These are phyloP conservation scores for Cinchona pubescens DNA, from an alignment of 257 asterid species.

Conservation along the genomic window DNA sequence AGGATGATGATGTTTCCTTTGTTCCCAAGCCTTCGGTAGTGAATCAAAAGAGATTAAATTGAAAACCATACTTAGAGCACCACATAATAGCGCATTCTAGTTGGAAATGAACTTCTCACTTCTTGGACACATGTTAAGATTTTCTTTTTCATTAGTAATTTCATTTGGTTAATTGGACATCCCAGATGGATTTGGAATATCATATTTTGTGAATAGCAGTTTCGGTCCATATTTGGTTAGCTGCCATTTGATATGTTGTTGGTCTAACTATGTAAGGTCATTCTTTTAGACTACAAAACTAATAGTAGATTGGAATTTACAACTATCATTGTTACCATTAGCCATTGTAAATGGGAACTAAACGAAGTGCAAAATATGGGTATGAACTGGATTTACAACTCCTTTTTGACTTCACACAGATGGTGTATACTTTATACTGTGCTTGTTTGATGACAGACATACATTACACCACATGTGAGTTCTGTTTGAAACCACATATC, in stretches of 20 bases:
- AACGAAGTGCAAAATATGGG: not conserved
- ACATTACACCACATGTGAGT: not conserved
- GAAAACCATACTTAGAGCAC: not conserved
- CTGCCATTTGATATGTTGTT: not conserved
- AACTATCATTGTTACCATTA: not conserved
- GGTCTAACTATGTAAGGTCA: not conserved
- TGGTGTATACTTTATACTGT: not conserved
- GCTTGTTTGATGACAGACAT: not conserved
- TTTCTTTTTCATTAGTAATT: not conserved
- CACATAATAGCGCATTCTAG: not conserved
- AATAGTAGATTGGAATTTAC: not conserved
- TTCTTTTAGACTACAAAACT: not conserved
- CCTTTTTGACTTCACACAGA: not conserved
- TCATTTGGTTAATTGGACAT: not conserved
- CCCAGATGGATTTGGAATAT: not conserved
- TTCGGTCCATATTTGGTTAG: not conserved
- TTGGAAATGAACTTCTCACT: not conserved
- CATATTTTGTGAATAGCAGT: not conserved
- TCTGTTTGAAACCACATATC: not conserved
- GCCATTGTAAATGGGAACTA: not conserved
- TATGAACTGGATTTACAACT: not conserved
- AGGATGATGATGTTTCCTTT: constrained; percentile 4
- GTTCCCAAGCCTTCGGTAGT: not conserved
- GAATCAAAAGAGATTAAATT: constrained; percentile 6
- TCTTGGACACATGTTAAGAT: constrained; percentile 2